Base-by-base conservation (phyloP, 352 stramenopile species). In the Globisporangium rhizosaccharum region DNA sequence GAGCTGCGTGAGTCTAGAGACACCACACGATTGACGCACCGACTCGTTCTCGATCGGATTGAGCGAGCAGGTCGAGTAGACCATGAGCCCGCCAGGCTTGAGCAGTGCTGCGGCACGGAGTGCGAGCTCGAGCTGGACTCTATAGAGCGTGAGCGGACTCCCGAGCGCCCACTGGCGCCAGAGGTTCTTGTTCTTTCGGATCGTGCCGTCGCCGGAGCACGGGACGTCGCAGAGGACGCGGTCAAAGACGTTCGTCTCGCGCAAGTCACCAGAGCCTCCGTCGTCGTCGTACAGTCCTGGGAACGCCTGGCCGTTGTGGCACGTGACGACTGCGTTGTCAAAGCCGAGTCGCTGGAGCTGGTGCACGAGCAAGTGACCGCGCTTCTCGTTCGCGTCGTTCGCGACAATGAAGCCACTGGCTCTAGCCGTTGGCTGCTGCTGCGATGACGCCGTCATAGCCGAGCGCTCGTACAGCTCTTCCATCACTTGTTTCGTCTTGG, bases 31-130 rank as follows among this genome's bases (percentile, higher is more conserved):
- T 1, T 39, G 2, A 55, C 60, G 20, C 8, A 82, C 76, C 1
- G 97, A 96, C 70, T 99, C 97, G 67, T 99, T 91, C 73, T 99
- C 97, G 18, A 99, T 82, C 1, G 97, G 97, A 73, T 99, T 99
- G 53, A 99, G 72, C 37, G 88, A 98, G 67, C 97, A 99, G 33
- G 94, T 98, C 15, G 88, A 97, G 62, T 98, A 98, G 18, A 97
- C 93, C 87, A 98, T 96, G 56, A 89, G 75, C 3, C 93, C 91
- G 23, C 88, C 85, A n/a, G 82, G 65, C 61, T 87, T 85, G 30
- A 98, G 74, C 20, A 98, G 63, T n/a, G 90, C 75, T 26, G 96
- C 81, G 18, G 89, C 96, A 10, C 96, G 84, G 15, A 88, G 54
- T 12, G 94, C 90, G 46, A 99, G 97, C 36, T 85, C 69, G 45